Evolutionary conservation across 345 rosid species (phyloP).

Genomic region (Toxicodendron radicans): DNA sequence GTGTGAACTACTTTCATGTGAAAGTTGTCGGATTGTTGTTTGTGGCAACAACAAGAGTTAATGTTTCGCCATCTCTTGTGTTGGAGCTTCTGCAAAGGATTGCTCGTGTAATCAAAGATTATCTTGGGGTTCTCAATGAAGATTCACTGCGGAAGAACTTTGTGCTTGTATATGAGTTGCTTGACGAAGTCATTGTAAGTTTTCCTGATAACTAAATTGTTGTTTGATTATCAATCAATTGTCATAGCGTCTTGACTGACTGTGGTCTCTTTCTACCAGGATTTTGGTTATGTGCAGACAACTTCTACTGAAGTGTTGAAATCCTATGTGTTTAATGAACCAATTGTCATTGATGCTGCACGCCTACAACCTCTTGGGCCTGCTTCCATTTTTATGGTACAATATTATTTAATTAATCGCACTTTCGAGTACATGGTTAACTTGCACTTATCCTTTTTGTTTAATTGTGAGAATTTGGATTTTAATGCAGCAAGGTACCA

Average conservation of each 20-base stretch:
- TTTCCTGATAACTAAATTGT: background rate
- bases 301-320: constrained; percentile 93
- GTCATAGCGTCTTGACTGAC: constrained; percentile 3
- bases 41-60: constrained; percentile 94
- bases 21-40: constrained; percentile 89
- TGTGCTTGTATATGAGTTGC: constrained; percentile 93
- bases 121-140: constrained; percentile 92
- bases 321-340: constrained; percentile 93
- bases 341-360: constrained; percentile 76
- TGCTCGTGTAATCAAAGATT: constrained; percentile 96
- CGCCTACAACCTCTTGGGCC: constrained; percentile 89
- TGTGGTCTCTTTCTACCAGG: constrained; percentile 44
- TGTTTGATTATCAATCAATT: constrained; percentile 9
- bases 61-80: constrained; percentile 87
- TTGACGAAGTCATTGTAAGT: constrained; percentile 97
- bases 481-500: constrained; percentile 79
- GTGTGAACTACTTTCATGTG: constrained; percentile 98
- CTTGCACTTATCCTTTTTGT: constrained; percentile 13
- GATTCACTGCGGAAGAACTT: constrained; percentile 91
- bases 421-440: constrained; percentile 7
- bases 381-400: constrained; percentile 91
- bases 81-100: constrained; percentile 97
- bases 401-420: constrained; percentile 8
- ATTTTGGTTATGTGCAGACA: constrained; percentile 97
- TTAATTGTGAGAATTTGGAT: constrained; percentile 29